A percentile compares a stretch with the other conserved stretches of the same genome.
These are phyloP conservation scores for Globisporangium emineosum DNA, from an alignment of 352 stramenopile species.

Conservation along the genomic window DNA sequence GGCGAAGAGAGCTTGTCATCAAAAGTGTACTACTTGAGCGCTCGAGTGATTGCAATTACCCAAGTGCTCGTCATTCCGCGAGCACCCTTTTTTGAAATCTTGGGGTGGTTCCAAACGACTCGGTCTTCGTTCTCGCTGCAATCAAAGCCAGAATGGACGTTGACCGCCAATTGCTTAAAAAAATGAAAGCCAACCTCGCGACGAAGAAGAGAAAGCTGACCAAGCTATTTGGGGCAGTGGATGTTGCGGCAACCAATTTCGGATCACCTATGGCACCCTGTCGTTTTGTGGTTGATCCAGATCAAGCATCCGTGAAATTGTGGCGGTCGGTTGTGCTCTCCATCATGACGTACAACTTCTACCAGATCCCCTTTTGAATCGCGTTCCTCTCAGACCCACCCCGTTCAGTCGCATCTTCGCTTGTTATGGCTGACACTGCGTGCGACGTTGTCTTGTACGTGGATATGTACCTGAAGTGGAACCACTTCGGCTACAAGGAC, in stretches of 20 bases:
- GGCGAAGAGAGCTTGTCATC: neutral
- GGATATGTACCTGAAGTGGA: neutral
- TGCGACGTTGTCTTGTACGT: neutral
- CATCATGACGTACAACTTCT: neutral
- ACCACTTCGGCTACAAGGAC: constrained; percentile 1
- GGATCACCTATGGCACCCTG: neutral
- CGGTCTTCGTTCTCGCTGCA: neutral
- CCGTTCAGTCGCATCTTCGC: neutral
- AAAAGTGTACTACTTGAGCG: constrained; percentile 4
- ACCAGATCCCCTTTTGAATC: neutral
- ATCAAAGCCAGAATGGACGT: neutral
- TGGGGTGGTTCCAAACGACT: neutral
- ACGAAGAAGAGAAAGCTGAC: neutral
- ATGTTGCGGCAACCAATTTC: neutral
- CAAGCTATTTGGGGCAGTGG: neutral
- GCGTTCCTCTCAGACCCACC: neutral
- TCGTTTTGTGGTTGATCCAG: neutral
- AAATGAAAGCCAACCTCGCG: neutral
- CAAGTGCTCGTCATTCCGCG: neutral
- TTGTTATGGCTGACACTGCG: neutral
- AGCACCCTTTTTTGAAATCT: neutral
- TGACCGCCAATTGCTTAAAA: neutral
- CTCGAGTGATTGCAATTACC: neutral
- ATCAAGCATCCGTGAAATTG: neutral
- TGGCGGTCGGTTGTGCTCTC: constrained; percentile 1